A percentile compares a stretch with the other conserved stretches of the same genome.
Evolutionary conservation across 169 alveolate genomes (phyloP).

Genomic region (Theileria annulata): DNA sequence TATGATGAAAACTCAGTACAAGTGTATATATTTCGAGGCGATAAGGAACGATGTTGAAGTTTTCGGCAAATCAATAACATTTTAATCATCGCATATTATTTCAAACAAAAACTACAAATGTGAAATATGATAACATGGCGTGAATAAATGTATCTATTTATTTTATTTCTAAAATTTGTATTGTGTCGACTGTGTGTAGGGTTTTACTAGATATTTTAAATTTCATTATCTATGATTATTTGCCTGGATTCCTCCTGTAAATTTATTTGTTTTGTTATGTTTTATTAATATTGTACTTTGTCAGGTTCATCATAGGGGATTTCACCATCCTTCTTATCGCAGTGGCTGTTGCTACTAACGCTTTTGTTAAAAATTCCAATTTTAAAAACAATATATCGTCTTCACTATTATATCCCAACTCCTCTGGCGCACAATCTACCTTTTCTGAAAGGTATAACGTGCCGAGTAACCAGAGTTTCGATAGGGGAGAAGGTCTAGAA

Average conservation of each 20-base stretch:
- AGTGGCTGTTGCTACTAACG: conserved; percentile 22
- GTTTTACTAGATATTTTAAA: background rate
- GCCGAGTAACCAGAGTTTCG: no score
- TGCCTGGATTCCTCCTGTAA: background rate
- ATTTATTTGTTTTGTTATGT: background rate
- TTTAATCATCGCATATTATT: conserved; percentile 3
- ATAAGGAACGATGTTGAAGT: conserved; percentile 75
- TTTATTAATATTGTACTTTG: background rate
- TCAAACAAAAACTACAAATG: background rate
- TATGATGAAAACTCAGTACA: conserved; percentile 89
- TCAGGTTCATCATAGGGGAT: conserved; percentile 21
- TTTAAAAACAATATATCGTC: background rate
- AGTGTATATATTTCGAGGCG: conserved; percentile 87
- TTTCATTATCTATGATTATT: no score
- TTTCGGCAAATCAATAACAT: conserved; percentile 40
- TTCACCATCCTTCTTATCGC: background rate
- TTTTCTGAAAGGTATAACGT: background rate
- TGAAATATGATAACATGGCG: background rate
- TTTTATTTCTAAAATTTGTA: background rate
- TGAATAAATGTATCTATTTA: background rate
- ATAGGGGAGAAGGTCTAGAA: no score
- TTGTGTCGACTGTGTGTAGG: conserved; percentile 3
- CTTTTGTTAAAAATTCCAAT: background rate
- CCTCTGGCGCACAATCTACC: background rate
- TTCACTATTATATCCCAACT: background rate